A percentile compares a stretch with the other conserved stretches of the same genome.
Evolutionary conservation across 345 rosid genomes (phyloP).

Genomic region (Orychophragmus violaceus): DNA sequence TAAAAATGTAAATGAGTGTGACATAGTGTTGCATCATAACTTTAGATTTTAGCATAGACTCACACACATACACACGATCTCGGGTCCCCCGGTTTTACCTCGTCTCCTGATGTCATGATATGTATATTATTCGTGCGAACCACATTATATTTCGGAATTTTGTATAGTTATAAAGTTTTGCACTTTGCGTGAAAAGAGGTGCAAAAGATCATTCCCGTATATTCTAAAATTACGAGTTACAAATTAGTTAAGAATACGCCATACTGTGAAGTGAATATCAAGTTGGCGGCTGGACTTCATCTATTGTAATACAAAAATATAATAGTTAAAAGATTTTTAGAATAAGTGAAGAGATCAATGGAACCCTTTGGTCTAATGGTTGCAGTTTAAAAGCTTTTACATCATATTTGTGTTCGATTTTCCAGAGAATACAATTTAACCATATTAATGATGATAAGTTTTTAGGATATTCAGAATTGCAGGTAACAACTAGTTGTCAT

Average conservation of each 20-base stretch:
- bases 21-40: constrained; percentile 9
- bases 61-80: constrained; percentile 17
- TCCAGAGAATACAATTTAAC: too few species aligned
- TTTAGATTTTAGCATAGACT: constrained; percentile 28
- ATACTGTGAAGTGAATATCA: neutral
- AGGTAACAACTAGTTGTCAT: too few species aligned
- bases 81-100: constrained; percentile 25
- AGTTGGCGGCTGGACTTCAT: neutral
- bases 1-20: too few species aligned
- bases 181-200: constrained; percentile 16
- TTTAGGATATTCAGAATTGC: too few species aligned
- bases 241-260: neutral
- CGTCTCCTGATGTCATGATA: constrained; percentile 19
- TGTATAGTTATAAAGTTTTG: neutral
- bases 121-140: neutral
- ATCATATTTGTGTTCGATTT: too few species aligned
- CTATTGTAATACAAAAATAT: neutral
- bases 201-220: constrained; percentile 13
- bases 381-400: too few species aligned
- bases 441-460: too few species aligned
- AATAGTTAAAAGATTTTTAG: too few species aligned
- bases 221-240: neutral
- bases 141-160: neutral
- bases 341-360: too few species aligned
- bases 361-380: too few species aligned